phyloP scores from a whole-genome alignment of 2,329 filamentous ascomycete genomes.

The Xylariaceae sp. region DNA sequence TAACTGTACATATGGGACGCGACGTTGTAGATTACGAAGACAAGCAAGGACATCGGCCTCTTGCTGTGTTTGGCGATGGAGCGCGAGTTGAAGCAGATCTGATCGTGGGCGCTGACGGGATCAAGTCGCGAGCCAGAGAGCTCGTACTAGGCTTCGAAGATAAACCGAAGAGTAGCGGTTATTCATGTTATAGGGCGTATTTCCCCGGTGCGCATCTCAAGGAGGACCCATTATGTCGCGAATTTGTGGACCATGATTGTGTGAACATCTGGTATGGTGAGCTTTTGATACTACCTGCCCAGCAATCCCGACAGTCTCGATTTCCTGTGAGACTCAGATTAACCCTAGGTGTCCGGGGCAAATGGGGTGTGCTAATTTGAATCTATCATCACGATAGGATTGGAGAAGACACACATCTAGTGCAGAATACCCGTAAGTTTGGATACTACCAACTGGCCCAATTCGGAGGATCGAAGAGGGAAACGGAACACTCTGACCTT shows the following conservation, averaged over 20 bases:
- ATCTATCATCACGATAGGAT: constrained; percentile 29
- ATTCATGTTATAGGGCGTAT: constrained; percentile 52
- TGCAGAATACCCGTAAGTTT: constrained; percentile 38
- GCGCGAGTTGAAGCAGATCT: constrained; percentile 42
- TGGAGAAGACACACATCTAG: constrained; percentile 41
- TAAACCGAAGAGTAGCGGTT: constrained; percentile 51
- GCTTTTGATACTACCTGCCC: not conserved
- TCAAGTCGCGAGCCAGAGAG: constrained; percentile 46
- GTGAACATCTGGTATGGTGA: constrained; percentile 40
- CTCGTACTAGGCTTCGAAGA: constrained; percentile 52
- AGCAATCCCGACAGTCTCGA: not conserved
- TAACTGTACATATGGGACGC: constrained; percentile 39
- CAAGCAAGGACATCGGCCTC: constrained; percentile 24
- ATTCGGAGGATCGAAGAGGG: too few relatives aligned
- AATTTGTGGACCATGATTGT: constrained; percentile 42
- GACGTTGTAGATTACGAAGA: constrained; percentile 40
- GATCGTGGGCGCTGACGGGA: constrained; percentile 51
- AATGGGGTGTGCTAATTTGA: constrained; percentile 2
- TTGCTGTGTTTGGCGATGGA: constrained; percentile 35
- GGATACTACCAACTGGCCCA: not conserved
- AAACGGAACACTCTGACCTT: too few relatives aligned
- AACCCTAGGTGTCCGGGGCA: not conserved
- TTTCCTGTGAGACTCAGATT: not conserved
- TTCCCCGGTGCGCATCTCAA: constrained; percentile 37
- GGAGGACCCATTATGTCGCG: constrained; percentile 35